A percentile compares a stretch with the other conserved stretches of the same genome.
These are phyloP conservation scores for Wallacemonas collosoma DNA, from an alignment of 208 protist species.

Conservation along the genomic window DNA sequence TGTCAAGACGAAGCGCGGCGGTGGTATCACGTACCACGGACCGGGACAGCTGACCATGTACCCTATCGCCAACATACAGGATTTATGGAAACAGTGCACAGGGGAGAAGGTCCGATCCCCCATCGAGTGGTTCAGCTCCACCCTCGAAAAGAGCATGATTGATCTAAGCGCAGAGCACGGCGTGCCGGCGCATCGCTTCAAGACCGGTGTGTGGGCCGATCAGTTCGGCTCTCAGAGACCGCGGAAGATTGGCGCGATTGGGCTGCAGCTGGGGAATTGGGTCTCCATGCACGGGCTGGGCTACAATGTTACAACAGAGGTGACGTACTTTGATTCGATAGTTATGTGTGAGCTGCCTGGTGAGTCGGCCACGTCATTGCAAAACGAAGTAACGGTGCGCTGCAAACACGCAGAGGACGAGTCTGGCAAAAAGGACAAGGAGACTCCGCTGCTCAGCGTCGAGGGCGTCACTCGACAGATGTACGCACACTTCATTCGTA, in stretches of 20 bases:
- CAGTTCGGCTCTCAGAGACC: slow-evolving; percentile 20
- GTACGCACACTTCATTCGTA: slow-evolving; percentile 34
- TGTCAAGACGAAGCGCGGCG: slow-evolving; percentile 74
- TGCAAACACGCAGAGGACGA: background rate
- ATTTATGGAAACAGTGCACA: slow-evolving; percentile 63
- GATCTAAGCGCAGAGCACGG: slow-evolving; percentile 49
- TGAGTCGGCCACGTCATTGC: slow-evolving; percentile 60
- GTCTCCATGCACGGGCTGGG: slow-evolving; percentile 88
- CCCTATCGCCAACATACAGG: slow-evolving; percentile 79
- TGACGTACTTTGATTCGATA: slow-evolving; percentile 76
- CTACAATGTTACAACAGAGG: slow-evolving; percentile 74
- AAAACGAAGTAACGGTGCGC: slow-evolving; percentile 40
- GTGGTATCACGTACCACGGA: slow-evolving; percentile 88
- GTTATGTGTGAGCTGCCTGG: slow-evolving; percentile 87
- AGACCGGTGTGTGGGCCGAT: slow-evolving; percentile 80
- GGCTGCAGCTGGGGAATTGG: slow-evolving; percentile 87
- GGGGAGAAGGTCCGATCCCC: slow-evolving; percentile 63
- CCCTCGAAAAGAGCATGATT: slow-evolving; percentile 80
- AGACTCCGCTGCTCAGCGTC: slow-evolving; percentile 20
- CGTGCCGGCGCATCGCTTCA: slow-evolving; percentile 65
- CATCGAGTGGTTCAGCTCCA: slow-evolving; percentile 85
- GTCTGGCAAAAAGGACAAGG: background rate
- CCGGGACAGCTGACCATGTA: slow-evolving; percentile 90
- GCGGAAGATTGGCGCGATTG: slow-evolving; percentile 81
- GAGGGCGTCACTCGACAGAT: slow-evolving; percentile 6